phyloP scores from a whole-genome alignment of 768 basidiomycete species.

The Fistulinella prunicolor region DNA sequence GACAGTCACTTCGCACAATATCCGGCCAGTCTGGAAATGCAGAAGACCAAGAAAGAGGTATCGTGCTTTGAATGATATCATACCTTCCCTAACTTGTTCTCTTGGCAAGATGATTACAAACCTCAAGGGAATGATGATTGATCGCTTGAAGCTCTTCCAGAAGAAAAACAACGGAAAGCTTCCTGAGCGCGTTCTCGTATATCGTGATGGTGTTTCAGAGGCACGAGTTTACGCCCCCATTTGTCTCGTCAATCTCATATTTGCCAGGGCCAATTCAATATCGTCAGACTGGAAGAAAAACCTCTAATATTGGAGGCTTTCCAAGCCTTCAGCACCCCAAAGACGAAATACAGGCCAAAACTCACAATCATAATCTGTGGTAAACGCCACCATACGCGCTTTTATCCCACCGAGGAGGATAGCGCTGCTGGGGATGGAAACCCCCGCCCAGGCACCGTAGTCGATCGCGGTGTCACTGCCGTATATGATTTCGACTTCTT shows the following conservation, averaged over 20 bases:
- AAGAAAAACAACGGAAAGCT: slow-evolving; percentile 34
- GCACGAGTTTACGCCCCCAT: slow-evolving; percentile 31
- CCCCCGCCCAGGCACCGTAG: slow-evolving; percentile 51
- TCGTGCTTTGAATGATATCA: not conserved
- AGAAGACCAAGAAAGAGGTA: slow-evolving; percentile 67
- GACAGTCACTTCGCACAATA: slow-evolving; percentile 47
- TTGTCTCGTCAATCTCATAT: slow-evolving; percentile 10
- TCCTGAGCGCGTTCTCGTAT: slow-evolving; percentile 49
- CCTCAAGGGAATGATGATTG: slow-evolving; percentile 47
- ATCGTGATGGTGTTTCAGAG: slow-evolving; percentile 78
- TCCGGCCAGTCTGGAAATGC: slow-evolving; percentile 48
- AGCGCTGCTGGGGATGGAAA: slow-evolving; percentile 47
- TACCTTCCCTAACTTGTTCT: not conserved
- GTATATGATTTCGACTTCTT: slow-evolving; percentile 57
- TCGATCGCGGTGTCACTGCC: slow-evolving; percentile 53
- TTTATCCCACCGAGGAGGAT: slow-evolving; percentile 47
- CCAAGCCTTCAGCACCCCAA: slow-evolving; percentile 34
- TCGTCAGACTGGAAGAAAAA: slow-evolving; percentile 42
- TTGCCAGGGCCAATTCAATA: slow-evolving; percentile 46
- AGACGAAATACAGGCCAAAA: slow-evolving; percentile 41
- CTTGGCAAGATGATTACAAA: slow-evolving; percentile 45
- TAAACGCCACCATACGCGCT: slow-evolving; percentile 57
- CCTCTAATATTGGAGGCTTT: slow-evolving; percentile 45
- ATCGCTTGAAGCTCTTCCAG: slow-evolving; percentile 42
- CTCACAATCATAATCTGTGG: slow-evolving; percentile 55